Evolutionary conservation across 208 protist species (phyloP), one percentile per base, ranked within the genome.

Genomic region (Crithidia brevicula): DNA sequence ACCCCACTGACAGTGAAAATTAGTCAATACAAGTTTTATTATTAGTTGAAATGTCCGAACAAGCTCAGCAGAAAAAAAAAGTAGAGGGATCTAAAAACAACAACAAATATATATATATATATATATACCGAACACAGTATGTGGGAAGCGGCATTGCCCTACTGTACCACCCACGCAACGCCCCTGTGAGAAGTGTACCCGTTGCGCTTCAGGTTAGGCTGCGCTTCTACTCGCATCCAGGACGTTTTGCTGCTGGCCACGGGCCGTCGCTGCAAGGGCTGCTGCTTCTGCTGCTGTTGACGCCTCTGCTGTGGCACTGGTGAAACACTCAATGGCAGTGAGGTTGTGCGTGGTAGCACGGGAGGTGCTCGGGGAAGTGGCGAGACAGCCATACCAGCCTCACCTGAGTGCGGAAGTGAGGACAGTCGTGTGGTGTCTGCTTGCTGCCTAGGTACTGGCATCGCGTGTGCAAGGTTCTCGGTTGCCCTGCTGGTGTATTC

Each of bases 101-200:
- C n/a, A n/a, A n/a, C n/a, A n/a, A n/a, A n/a, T n/a, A n/a, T n/a
- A n/a, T n/a, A n/a, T n/a, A n/a, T n/a, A n/a, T n/a, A n/a, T n/a
- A n/a, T n/a, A n/a, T n/a, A n/a, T n/a, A n/a, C n/a, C n/a, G n/a
- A n/a, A n/a, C n/a, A n/a, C n/a, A n/a, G n/a, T n/a, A n/a, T n/a
- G n/a, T n/a, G n/a, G n/a, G n/a, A n/a, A n/a, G n/a, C n/a, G n/a
- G n/a, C n/a, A n/a, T n/a, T n/a, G n/a, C n/a, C n/a, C n/a, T n/a
- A 88, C 51, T 79, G 73, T 33, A 89, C 74, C 3, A 89, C 77
- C 83, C 79, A 89, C 0, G 83, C 79, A 1, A 89, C 63, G 20
- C 79, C 83, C n/a, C 70, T 78, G 3, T 70, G 71, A 0, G 73
- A 74, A 28, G 58, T 65, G 58, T 61, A 60, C 9, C 11, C 57